phyloP scores from a whole-genome alignment of 495 filamentous ascomycete genomes.

The Xylaria grammica region DNA sequence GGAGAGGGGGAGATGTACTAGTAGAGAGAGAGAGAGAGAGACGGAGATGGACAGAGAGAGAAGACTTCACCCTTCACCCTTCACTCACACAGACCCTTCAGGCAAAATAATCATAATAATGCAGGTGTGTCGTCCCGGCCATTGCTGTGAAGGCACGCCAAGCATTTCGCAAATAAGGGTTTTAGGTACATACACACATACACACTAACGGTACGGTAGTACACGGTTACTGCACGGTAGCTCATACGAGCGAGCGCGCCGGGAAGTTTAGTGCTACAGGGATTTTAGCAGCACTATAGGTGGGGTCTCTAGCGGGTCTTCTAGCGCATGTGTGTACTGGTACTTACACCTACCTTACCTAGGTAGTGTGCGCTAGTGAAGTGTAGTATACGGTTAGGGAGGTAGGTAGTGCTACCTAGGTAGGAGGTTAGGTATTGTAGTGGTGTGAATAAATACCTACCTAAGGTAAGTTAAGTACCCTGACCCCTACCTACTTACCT shows the following conservation, averaged over 20 bases:
- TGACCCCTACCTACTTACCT: constrained; percentile 9
- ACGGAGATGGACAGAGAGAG: too few species aligned
- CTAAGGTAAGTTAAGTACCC: too few species aligned
- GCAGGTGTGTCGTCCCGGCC: constrained; percentile 10
- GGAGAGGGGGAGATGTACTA: neutral
- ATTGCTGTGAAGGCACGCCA: constrained; percentile 19
- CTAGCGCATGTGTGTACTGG: too few species aligned
- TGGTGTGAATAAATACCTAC: too few species aligned
- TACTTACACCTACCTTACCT: too few species aligned
- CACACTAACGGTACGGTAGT: neutral
- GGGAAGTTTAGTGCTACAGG: constrained; percentile 16
- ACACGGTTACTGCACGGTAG: constrained; percentile 2
- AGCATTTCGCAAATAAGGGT: constrained; percentile 15
- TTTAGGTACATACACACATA: neutral
- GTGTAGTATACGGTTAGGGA: too few species aligned
- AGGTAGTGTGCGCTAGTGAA: too few species aligned
- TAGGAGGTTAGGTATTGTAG: too few species aligned
- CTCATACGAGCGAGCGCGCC: constrained; percentile 20
- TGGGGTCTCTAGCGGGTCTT: constrained; percentile 10
- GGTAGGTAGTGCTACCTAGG: too few species aligned
- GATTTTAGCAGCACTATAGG: constrained; percentile 14
- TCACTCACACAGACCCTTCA: constrained; percentile 10
- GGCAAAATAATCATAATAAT: too few species aligned
- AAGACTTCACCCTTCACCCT: too few species aligned
- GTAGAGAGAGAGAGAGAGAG: too few species aligned